phyloP scores from a whole-genome alignment of 768 basidiomycete genomes.

The Nidula microcarpa region DNA sequence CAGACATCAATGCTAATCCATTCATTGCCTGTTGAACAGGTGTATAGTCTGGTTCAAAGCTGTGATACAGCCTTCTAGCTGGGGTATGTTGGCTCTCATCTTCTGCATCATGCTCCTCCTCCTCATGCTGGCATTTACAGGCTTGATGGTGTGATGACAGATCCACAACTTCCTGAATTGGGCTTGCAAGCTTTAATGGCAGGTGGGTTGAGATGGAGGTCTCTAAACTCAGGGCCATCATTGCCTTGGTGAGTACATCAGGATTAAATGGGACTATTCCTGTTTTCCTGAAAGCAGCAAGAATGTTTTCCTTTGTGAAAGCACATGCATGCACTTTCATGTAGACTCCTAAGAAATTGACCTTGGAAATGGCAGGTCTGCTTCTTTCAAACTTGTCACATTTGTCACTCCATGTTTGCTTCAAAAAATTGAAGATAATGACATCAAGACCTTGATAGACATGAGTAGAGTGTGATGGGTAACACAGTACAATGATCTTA shows the following conservation, averaged over 20 bases:
- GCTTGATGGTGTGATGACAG: no score
- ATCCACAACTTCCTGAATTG: no score
- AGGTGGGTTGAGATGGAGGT: no score
- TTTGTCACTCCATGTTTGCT: constrained; percentile 17
- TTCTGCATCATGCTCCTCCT: no score
- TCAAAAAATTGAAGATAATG: constrained; percentile 26
- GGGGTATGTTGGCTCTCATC: no score
- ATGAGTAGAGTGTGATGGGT: constrained; percentile 39
- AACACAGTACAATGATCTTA: constrained; percentile 32
- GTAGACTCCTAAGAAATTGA: constrained; percentile 19
- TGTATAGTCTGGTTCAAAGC: no score
- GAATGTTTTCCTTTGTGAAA: constrained; percentile 21
- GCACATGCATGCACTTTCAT: constrained; percentile 19
- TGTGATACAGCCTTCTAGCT: no score
- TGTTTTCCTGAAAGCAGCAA: constrained; percentile 26
- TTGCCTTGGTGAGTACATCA: constrained; percentile 16
- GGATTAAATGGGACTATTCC: constrained; percentile 29
- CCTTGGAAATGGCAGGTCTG: constrained; percentile 7
- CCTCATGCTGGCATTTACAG: no score
- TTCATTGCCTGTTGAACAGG: no score
- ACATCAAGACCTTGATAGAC: constrained; percentile 34
- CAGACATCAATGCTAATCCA: no score
- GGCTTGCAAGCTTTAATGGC: no score
- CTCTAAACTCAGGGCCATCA: constrained; percentile 32
- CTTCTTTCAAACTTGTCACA: constrained; percentile 7